Evolutionary conservation across 345 rosid genomes (phyloP), one percentile per base, ranked within the genome.

Genomic region (Gossypium mustelinum): DNA sequence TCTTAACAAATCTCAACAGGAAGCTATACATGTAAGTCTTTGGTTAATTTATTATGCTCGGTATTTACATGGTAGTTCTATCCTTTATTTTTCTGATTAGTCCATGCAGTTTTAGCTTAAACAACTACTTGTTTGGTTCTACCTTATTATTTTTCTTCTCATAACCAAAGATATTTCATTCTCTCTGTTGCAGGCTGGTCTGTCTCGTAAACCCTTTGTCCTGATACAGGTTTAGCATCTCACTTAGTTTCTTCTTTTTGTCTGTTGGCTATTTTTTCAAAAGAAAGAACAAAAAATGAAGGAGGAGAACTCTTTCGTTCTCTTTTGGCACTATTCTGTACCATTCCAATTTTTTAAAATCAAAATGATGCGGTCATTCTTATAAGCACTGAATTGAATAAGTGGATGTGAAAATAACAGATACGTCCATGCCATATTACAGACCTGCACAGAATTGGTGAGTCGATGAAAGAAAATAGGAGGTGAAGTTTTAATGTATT

Each of bases 1-100:
- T 75, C 97, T 92, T 73, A 94, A 95, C 72, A 83, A 81, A 71
- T 95, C 97, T 68, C 99, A 95, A 73, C 82, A 86, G 67, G 91
- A 86, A 83, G 99, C 98, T n/a, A 83, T 95, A 66, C 83, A 89
- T 84, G 98, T 91, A 83, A 87, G 98, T 81, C 13, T 55, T 24
- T 52, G 11, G 63, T 78, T 63, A 68, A 58, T 27, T 10, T 57
- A 45, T 44, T 2, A 29, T 51, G 20, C 18, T 64, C 18, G 54
- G 9, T 72, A 18, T 11, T 29, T 7, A 7, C 9, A 47, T 24
- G 72, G 55, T 68, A 8, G 4, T 18, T 61, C 72, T 51, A 6
- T 56, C 44, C 18, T 76, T 17, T 17, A 16, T 63, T 74, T 77
- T 69, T 74, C 39, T 70, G 44, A 69, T 34, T 58, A 76, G 22